Base-by-base conservation (phyloP, 2,329 filamentous ascomycete species). In the Talaromyces sp. region DNA sequence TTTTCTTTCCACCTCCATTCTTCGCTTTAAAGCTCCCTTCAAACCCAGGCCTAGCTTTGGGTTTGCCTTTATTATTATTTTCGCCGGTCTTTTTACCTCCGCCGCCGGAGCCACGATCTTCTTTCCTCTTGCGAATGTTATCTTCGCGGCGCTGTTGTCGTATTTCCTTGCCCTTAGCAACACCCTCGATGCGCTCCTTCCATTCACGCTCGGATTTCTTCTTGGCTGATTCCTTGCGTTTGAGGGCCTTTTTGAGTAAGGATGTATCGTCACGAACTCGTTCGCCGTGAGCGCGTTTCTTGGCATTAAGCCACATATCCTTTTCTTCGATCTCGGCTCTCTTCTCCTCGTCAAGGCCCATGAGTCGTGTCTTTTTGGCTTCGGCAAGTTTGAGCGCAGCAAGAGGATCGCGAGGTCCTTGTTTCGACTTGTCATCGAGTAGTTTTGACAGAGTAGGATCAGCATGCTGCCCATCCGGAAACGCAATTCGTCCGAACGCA, bases 151-250 rank as follows among this genome's bases (percentile, higher is more conserved):
- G 96, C 78, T 88, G 87, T 74, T 94, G 92, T 75, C 89, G 89
- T 70, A 91, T 89, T 62, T 92, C 90, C 75, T 90, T 90, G 58
- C 90, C 83, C 78, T 90, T 90, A 69, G 87, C 85, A 58, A 98
- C 88, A 35, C 89, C 89, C 33, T 90, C 87, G 45, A 87, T 80
- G 58, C 91, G 85, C 65, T 92, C 90, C 56, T 81, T 85, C 91
- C 95, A 98, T 74, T 95, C 92, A 74, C 90, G 89, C 76, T 92
- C 92, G 75, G 91, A 96, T 87, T 95, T 96, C 79, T 89, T 90
- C 87, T 97, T 98, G 61, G 86, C 83, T 70, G 89, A 87, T 73
- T 97, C 92, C 82, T 97, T 96, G 70, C 94, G 89, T 85, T 97
- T 97, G 70, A 98, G 83, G 0, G 93, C 91, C 84, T 97, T 97